Base-by-base conservation (phyloP, 495 filamentous ascomycete species). In the Neurospora sp. region DNA sequence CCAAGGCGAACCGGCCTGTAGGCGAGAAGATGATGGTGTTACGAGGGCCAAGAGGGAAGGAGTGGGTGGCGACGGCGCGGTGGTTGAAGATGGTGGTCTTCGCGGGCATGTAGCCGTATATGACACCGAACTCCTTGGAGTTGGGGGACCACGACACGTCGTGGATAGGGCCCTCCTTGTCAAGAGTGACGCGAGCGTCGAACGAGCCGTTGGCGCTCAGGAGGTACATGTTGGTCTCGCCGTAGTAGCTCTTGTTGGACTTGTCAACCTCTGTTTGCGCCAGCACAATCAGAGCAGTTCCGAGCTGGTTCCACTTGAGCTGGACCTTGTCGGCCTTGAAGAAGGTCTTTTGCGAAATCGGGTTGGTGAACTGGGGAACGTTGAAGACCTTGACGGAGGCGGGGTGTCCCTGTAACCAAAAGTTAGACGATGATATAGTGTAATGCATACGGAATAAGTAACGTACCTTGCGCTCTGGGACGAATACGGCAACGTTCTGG, bases 321-420 rank as follows among this genome's bases (percentile, higher is more conserved):
- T 97, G 93, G 42, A 98, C 94, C 84, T 98, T 98, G 83, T 99
- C 96, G 72, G 94, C 96, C 85, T 99, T 99, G 88, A 93, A 99
- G 83, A 99, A 99, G 31, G 90, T 98, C 91, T 98, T 98, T 82
- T 98, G 94, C 12, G 96, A 98, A 27, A 97, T 89, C 2, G 94
- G 87, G 44, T 82, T 82, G 74, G 82, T 85, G 81, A 97, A 97
- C 74, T 93, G 87, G 20, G 96, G 96, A 69, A 98, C 91, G 78
- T 95, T 91, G 83, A 91, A 98, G 48, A 98, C 92, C 83, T 97
- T 97, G 78, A 98, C 94, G 3, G 92, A 86, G 40, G 96, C 94
- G 27, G 96, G 96, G 86, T 92, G 90, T 59, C 95, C 94, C 93
- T 94, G 76, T 2, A 73, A 44, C 20, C 12, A 72, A 11, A 14